Evolutionary conservation across 177 flowering plant genomes (phyloP).

Genomic region (Vitis hybrid): DNA sequence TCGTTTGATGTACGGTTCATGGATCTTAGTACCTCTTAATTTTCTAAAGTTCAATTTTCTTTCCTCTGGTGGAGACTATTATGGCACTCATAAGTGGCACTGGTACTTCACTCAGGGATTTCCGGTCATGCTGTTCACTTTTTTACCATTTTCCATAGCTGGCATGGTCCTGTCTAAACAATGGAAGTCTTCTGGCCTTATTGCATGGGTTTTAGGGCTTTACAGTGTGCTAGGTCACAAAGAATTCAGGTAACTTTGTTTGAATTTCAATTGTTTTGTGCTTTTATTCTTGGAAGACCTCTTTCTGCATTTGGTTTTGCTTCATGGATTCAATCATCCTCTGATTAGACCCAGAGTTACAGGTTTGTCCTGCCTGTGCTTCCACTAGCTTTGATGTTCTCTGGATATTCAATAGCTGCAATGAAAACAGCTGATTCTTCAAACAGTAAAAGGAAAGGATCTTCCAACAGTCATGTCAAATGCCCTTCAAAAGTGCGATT

Average conservation of each 20-base stretch:
- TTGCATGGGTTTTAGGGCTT: conserved; percentile 77
- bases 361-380: conserved; percentile 97
- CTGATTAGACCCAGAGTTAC: conserved; percentile 26
- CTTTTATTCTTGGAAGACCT: neutral
- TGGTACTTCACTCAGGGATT: conserved; percentile 96
- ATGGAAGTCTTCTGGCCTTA: conserved; percentile 72
- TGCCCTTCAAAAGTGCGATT: conserved; percentile 35
- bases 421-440: conserved; percentile 24
- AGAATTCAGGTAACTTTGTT: conserved; percentile 54
- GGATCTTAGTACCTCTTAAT: conserved; percentile 86
- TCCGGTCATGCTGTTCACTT: conserved; percentile 72
- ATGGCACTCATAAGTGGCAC: conserved; percentile 94
- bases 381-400: conserved; percentile 82
- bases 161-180: conserved; percentile 62
- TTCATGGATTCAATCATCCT: conserved; percentile 5
- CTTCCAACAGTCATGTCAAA: conserved; percentile 18
- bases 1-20: conserved; percentile 72
- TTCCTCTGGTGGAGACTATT: conserved; percentile 90
- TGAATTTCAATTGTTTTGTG: conserved; percentile 5
- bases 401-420: conserved; percentile 67
- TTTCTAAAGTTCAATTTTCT: conserved; percentile 86
- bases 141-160: conserved; percentile 59
- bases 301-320: conserved; percentile 6
- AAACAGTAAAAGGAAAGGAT: conserved; percentile 25
- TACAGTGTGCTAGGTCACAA: conserved; percentile 91